Percentiles rank a stretch among this genome's conserved stretches.
These are phyloP conservation scores for Dothideomycetidae sp. DNA, from an alignment of 2,329 filamentous ascomycete genomes.

Conservation along the genomic window DNA sequence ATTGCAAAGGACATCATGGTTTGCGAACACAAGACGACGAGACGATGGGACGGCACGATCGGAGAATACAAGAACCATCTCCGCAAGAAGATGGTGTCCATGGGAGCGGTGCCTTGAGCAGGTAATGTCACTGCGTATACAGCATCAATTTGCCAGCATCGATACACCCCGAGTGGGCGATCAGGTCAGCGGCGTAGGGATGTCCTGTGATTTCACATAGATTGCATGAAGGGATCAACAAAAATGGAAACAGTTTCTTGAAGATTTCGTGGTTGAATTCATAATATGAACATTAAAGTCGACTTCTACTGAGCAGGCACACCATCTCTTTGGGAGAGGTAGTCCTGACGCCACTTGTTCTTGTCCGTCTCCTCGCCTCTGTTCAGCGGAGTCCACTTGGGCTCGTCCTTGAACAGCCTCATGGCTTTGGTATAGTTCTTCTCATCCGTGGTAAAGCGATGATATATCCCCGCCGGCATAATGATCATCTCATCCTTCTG, in stretches of 20 bases:
- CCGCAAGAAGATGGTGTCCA: slow-evolving; percentile 93
- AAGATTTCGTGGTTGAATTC: too few species aligned
- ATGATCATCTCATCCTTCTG: slow-evolving; percentile 86
- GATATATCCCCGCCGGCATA: slow-evolving; percentile 87
- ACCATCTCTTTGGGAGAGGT: slow-evolving; percentile 38
- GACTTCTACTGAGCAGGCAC: slow-evolving; percentile 1
- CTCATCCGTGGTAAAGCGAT: slow-evolving; percentile 89
- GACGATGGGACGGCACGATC: slow-evolving; percentile 76
- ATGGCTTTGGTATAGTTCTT: slow-evolving; percentile 90
- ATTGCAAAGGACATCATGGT: slow-evolving; percentile 99
- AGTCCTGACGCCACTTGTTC: slow-evolving; percentile 67
- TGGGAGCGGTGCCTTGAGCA: slow-evolving; percentile 61
- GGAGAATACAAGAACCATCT: slow-evolving; percentile 96
- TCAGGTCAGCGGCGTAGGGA: too few species aligned
- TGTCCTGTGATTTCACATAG: not conserved
- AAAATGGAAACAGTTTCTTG: not conserved
- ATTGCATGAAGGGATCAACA: not conserved
- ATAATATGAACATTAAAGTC: too few species aligned
- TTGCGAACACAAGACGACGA: slow-evolving; percentile 94
- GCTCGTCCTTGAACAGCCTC: slow-evolving; percentile 94
- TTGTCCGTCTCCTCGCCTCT: slow-evolving; percentile 59
- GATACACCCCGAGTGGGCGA: too few species aligned
- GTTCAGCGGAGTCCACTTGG: slow-evolving; percentile 94
- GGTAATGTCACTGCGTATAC: not conserved
- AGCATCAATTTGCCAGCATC: too few species aligned